Conservation (phyloP, 2,329 filamentous ascomycete species). For the Fusarium multiceps region DNA sequence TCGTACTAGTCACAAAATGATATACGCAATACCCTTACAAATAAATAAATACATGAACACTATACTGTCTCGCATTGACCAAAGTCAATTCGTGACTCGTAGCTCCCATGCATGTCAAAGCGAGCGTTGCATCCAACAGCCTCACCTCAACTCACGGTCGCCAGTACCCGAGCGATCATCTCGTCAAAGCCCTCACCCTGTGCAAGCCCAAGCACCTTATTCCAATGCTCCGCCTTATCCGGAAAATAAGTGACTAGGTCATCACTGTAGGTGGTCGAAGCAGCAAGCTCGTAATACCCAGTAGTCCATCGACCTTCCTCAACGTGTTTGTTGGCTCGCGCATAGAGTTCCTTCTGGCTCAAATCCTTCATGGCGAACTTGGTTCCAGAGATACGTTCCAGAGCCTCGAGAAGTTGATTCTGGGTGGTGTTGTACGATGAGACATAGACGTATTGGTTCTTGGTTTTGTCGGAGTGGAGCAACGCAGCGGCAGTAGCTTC, state of each 20-base stretch:
- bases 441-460: neutral
- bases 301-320: slow-evolving; percentile 9
- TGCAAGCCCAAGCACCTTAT: neutral
- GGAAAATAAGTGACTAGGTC: slow-evolving; percentile 10
- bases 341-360: neutral
- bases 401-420: neutral
- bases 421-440: slow-evolving; percentile 1
- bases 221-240: neutral
- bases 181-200: slow-evolving; percentile 3
- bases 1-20: neutral
- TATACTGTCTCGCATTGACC: neutral
- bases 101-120: neutral
- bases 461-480: neutral
- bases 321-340: neutral
- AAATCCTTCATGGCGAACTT: neutral
- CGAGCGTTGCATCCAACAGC: neutral
- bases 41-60: slow-evolving; percentile 1
- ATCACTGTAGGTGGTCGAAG: slow-evolving; percentile 4
- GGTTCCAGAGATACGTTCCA: neutral
- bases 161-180: slow-evolving; percentile 7
- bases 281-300: slow-evolving; percentile 15
- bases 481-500: slow-evolving; percentile 11
- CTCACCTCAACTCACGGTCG: neutral
- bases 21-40: neutral
- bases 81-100: neutral